phyloP scores from a whole-genome alignment of 768 basidiomycete species.

The Tephrocybe sp. region DNA sequence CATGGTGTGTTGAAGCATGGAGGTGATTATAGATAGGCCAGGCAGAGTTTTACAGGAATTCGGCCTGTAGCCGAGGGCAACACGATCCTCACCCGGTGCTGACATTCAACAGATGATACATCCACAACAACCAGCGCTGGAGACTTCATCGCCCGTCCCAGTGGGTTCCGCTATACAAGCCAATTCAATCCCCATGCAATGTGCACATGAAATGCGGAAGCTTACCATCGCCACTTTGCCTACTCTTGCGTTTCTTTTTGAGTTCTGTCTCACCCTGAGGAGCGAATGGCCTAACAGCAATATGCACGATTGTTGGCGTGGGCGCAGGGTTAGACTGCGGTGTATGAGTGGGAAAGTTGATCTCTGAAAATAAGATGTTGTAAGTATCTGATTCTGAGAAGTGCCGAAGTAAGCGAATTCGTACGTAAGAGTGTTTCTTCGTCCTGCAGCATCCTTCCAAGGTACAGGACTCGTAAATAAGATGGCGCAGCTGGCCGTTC shows the following conservation, averaged over 20 bases:
- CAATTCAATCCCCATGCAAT: not conserved
- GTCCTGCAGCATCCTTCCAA: conserved; percentile 81
- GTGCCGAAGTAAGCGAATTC: conserved; percentile 20
- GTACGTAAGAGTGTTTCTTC: conserved; percentile 71
- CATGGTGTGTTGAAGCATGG: no score
- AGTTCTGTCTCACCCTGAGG: conserved; percentile 45
- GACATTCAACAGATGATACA: conserved; percentile 19
- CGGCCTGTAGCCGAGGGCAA: no score
- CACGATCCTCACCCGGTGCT: not conserved
- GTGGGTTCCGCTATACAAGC: not conserved
- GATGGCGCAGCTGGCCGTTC: conserved; percentile 77
- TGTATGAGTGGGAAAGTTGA: conserved; percentile 38
- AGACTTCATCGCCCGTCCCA: conserved; percentile 6
- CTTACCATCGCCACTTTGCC: conserved; percentile 25
- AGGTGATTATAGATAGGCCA: no score
- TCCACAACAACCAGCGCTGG: conserved; percentile 15
- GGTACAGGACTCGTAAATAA: conserved; percentile 70
- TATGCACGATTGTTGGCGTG: conserved; percentile 67
- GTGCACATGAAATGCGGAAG: not conserved
- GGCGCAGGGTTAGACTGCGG: conserved; percentile 25
- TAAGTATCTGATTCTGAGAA: not conserved
- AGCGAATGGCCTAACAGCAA: conserved; percentile 64
- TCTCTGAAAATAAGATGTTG: conserved; percentile 24
- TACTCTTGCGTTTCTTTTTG: conserved; percentile 51
- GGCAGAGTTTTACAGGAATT: not conserved